Evolutionary conservation across 2,329 filamentous ascomycete species (phyloP).

Genomic region (Verticillium longisporum): DNA sequence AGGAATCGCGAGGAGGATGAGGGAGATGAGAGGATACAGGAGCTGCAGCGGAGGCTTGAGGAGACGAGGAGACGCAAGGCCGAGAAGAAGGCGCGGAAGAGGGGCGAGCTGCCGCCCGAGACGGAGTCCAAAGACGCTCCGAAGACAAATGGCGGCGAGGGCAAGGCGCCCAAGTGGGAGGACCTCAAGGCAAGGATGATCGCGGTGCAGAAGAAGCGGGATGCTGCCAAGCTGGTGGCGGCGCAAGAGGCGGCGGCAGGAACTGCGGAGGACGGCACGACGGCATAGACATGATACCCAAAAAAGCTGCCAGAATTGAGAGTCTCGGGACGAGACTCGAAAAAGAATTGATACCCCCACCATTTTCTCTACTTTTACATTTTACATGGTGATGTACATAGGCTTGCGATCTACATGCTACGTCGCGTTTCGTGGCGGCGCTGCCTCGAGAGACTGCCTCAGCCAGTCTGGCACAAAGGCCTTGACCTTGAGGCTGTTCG

Average conservation of each 20-base stretch:
- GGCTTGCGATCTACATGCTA: not conserved
- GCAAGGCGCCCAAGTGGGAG: conserved; percentile 8
- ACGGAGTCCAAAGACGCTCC: not conserved
- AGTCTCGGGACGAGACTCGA: not conserved
- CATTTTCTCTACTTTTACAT: not conserved
- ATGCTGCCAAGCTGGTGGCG: conserved; percentile 44
- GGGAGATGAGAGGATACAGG: conserved; percentile 12
- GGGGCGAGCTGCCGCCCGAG: not conserved
- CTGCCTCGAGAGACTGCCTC: conserved; percentile 29
- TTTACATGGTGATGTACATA: not conserved
- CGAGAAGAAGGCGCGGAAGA: conserved; percentile 26
- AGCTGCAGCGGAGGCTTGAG: conserved; percentile 17
- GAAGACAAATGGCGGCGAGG: not conserved
- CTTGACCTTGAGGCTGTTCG: conserved; percentile 52
- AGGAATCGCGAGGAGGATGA: conserved; percentile 28
- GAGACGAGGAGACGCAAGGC: conserved; percentile 30
- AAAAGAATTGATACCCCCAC: not conserved
- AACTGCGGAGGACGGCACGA: conserved; percentile 11
- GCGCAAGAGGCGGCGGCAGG: conserved; percentile 40
- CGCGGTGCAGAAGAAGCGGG: conserved; percentile 36
- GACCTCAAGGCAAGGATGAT: conserved; percentile 14
- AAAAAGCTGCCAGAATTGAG: not conserved
- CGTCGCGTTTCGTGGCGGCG: not conserved
- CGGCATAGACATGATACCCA: not conserved
- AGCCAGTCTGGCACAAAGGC: conserved; percentile 82